Evolutionary conservation across 2,329 filamentous ascomycete species (phyloP), one percentile per base, ranked within the genome.

Genomic region (Curvularia verruculosa): DNA sequence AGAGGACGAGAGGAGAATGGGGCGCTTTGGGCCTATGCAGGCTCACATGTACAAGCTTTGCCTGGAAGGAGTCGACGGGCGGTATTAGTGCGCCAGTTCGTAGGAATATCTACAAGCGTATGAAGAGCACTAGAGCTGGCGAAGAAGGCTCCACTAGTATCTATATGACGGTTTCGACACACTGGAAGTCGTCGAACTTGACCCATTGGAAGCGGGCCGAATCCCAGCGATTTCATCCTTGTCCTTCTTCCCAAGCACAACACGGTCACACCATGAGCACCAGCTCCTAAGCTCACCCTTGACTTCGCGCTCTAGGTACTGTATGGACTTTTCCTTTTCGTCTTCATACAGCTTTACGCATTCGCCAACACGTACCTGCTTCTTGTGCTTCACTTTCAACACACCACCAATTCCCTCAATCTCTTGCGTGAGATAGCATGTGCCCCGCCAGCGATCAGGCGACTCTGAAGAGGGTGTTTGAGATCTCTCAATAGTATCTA

Each of bases 231-330:
- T 49, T 34, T 62, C 61, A 6, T 59, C 67, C 29, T 60, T 56
- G 34, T 86, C 84, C 56, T 77, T 77, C 49, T 76, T 77, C 12
- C 87, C 83, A 0, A 87, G 87, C 50, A 96, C 85, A 3, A 92
- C 87, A 59, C 92, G 83, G 75, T 83, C 86, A 75, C 94, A 98
- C 93, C 94, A 97, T 0, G 90, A 91, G 75, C 93, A 98, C 91
- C 92, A 96, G 72, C 90, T 92, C 59, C 93, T 84, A 54, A 87
- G 82, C 47, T 78, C 76, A 0, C 91, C 90, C 13, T 81, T 81
- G 52, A 88, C 83, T 76, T 98, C 94, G 23, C 89, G 80, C 15
- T 83, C 82, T 24, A 97, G 79, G 64, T 89, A 89, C 55, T 83
- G 82, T 4, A 86, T 72, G 19, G 66, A 67, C 50, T 70, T 70